Evolutionary conservation across 1,284 basidiomycete species (phyloP), one percentile per base, ranked within the genome.

Genomic region (Apiotrichum domesticum): DNA sequence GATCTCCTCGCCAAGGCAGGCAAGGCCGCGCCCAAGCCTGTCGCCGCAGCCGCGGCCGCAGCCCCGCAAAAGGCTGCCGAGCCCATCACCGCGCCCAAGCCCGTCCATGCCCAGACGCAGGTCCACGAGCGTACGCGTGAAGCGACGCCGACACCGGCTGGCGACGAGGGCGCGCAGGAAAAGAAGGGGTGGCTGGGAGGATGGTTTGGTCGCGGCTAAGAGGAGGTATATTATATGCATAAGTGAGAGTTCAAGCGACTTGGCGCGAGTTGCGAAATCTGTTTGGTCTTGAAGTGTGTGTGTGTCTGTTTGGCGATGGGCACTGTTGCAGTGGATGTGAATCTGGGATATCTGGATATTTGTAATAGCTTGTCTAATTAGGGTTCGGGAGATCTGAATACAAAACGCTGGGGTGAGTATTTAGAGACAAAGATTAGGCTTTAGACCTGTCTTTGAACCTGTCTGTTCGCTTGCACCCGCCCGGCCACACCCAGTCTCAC

Each of bases 1-100:
- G 79, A 83, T 50, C 76, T 95, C 54, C 78, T 84, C 66, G 82
- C 81, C 56, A 79, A 85, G 6, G 87, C 86, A 4, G 90, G 90
- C 1, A 85, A 84, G 75, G 52, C 58, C 10, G 46, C 62, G 21
- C 51, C 58, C 33, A 15, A 51, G 8, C 41, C 49, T 13, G 68
- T 62, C n/a, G 62, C 73, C 2, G 46, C 43, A 3, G 47, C 58
- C 35, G 61, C 62, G 7, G 61, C 56, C 14, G 56, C 60, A 3
- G 55, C 48, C 39, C 11, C 47, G 39, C 29, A 29, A 29, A 29
- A 29, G 29, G 29, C 29, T 3, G 3, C 29, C 29, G 13, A 34
- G 6, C 54, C 52, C 44, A 53, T 51, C 3, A 45, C 32, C 3
- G 59, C 64, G 51, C 56, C 57, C 3, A 48, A 50, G 51, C 43